Evolutionary conservation across 768 basidiomycete species (phyloP).

Genomic region (Boletus rubroflammeus): DNA sequence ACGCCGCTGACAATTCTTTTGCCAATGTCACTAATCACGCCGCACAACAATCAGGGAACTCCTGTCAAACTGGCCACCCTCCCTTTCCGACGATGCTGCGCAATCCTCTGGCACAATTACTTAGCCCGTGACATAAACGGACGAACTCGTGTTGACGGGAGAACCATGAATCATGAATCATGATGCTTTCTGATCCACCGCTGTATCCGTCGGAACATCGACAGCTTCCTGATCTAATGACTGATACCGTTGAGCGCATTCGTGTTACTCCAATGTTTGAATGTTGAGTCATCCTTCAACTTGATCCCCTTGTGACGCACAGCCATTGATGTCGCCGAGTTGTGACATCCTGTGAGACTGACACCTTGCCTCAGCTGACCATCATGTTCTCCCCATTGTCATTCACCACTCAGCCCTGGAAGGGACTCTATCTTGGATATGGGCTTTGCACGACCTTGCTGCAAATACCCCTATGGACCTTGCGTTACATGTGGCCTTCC

Average conservation of each 20-base stretch:
- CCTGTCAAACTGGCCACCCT: slow-evolving; percentile 28
- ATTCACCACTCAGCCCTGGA: slow-evolving; percentile 42
- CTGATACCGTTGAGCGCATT: background rate
- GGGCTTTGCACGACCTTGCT: slow-evolving; percentile 40
- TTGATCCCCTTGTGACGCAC: background rate
- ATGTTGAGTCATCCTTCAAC: background rate
- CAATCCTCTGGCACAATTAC: slow-evolving; percentile 24
- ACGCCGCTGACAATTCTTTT: slow-evolving; percentile 29
- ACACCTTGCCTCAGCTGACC: background rate
- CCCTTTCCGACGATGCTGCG: slow-evolving; percentile 18
- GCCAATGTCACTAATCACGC: background rate
- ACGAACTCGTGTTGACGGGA: background rate
- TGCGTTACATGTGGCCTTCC: slow-evolving; percentile 33
- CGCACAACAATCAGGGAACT: slow-evolving; percentile 16
- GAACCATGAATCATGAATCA: no score
- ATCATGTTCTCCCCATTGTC: slow-evolving; percentile 8
- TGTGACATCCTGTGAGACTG: background rate
- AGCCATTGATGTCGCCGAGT: background rate
- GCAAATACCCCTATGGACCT: slow-evolving; percentile 46
- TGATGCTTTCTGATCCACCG: background rate
- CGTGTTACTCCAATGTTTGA: background rate
- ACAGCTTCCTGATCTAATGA: background rate
- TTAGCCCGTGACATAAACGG: background rate
- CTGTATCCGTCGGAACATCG: background rate
- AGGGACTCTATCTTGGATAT: slow-evolving; percentile 45